These are phyloP conservation scores for Sphaceloma murrayae DNA, from an alignment of 2,329 filamentous ascomycete genomes.

Conservation along the genomic window DNA sequence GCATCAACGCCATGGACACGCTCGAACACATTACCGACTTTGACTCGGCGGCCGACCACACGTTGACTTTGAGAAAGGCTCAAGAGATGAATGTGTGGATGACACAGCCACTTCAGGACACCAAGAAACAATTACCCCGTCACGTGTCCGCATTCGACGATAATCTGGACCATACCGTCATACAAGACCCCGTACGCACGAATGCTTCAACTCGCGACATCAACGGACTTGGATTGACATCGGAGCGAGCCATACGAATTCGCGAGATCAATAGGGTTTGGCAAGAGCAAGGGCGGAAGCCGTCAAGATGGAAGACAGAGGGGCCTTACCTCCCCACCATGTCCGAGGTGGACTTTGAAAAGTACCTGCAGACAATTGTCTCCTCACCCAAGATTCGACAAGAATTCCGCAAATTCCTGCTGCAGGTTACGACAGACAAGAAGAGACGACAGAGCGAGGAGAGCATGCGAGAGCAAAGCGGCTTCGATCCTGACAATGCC, in stretches of 20 bases:
- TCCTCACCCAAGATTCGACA: constrained; percentile 21
- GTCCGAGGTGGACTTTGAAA: constrained; percentile 46
- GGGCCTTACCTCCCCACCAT: constrained; percentile 51
- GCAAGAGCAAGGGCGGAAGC: neutral
- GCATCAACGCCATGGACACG: constrained; percentile 70
- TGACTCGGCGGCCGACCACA: constrained; percentile 70
- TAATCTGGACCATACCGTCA: constrained; percentile 35
- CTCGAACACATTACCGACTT: constrained; percentile 86
- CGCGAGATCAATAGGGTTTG: constrained; percentile 20
- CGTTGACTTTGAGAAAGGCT: constrained; percentile 73
- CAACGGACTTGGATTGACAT: constrained; percentile 24
- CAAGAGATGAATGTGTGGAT: constrained; percentile 70
- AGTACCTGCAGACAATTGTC: constrained; percentile 41
- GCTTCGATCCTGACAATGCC: constrained; percentile 13
- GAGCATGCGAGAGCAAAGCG: constrained; percentile 15
- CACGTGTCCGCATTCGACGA: constrained; percentile 34
- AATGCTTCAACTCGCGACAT: constrained; percentile 21
- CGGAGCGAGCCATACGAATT: constrained; percentile 19
- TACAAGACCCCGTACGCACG: constrained; percentile 3
- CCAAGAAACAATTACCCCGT: constrained; percentile 12
- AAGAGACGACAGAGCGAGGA: constrained; percentile 19
- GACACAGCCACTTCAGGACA: constrained; percentile 31
- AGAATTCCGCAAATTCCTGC: constrained; percentile 27
- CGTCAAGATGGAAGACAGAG: constrained; percentile 45
- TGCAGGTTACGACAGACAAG: constrained; percentile 17